phyloP scores from a whole-genome alignment of 163 green algal genomes.

The Prototheca stagnorum region DNA sequence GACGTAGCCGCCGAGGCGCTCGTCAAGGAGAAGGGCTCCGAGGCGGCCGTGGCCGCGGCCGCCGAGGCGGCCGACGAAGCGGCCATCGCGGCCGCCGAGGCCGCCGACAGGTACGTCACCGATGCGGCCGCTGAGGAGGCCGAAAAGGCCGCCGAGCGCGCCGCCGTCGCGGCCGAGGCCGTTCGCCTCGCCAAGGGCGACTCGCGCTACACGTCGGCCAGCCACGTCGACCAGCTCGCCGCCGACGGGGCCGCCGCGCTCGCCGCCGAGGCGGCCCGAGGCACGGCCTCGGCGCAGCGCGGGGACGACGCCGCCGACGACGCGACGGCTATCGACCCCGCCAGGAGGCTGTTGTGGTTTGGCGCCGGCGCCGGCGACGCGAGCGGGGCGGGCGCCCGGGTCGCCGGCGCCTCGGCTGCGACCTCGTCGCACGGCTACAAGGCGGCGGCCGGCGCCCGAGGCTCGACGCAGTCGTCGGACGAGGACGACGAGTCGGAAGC shows the following conservation, averaged over 20 bases:
- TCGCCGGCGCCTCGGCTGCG: not conserved
- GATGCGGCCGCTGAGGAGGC: not conserved
- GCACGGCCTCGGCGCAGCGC: no score
- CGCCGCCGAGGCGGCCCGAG: not conserved
- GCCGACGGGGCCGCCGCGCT: no score
- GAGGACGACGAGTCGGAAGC: not conserved
- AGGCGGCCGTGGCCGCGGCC: not conserved
- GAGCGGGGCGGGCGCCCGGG: no score
- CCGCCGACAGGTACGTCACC: no score
- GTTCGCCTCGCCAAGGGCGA: no score
- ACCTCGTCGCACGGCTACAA: not conserved
- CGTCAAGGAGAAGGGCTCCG: not conserved
- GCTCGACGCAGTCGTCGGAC: no score
- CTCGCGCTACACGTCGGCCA: no score
- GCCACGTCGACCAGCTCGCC: no score
- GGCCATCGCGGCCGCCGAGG: not conserved
- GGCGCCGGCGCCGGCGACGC: not conserved
- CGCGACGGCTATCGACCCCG: no score
- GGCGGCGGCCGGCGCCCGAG: not conserved
- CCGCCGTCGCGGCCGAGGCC: not conserved
- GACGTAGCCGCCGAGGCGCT: not conserved
- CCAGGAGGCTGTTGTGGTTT: no score
- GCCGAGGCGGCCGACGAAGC: not conserved
- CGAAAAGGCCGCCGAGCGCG: not conserved
- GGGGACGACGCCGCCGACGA: no score